Conservation (phyloP, 495 filamentous ascomycete genomes). For the Lophiotrema nucula region DNA sequence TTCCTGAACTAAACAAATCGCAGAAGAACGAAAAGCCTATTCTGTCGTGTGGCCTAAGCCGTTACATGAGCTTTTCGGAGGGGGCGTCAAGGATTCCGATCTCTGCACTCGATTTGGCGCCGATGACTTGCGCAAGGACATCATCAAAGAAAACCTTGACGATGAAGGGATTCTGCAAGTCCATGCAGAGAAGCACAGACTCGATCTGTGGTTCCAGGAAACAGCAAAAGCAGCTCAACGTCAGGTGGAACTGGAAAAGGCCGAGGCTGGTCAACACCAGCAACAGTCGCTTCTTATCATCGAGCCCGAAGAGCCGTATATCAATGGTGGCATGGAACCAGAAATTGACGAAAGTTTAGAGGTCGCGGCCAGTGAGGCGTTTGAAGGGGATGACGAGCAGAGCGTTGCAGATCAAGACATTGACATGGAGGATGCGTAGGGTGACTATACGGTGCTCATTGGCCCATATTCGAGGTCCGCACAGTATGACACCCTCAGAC, state of each 20-base stretch:
- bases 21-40: conserved; percentile 1
- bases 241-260: not conserved
- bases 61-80: conserved; percentile 24
- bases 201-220: conserved; percentile 41
- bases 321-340: too few species aligned
- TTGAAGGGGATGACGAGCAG: conserved; percentile 22
- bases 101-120: conserved; percentile 32
- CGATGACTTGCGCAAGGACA: conserved; percentile 36
- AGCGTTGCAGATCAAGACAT: conserved; percentile 1
- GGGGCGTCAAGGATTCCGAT: conserved; percentile 33
- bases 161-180: conserved; percentile 40
- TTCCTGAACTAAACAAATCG: not conserved
- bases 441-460: not conserved
- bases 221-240: conserved; percentile 22
- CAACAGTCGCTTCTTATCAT: too few species aligned
- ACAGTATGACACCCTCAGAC: too few species aligned
- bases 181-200: conserved; percentile 31
- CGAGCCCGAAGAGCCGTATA: too few species aligned
- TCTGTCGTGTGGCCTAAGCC: not conserved
- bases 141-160: conserved; percentile 37
- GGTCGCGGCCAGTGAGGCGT: conserved; percentile 3
- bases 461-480: too few species aligned
- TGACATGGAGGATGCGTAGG: not conserved
- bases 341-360: too few species aligned
- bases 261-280: too few species aligned